Evolutionary conservation across 305 asterid species (phyloP), one percentile per base, ranked within the genome.

Genomic region (Ilex paraguariensis): DNA sequence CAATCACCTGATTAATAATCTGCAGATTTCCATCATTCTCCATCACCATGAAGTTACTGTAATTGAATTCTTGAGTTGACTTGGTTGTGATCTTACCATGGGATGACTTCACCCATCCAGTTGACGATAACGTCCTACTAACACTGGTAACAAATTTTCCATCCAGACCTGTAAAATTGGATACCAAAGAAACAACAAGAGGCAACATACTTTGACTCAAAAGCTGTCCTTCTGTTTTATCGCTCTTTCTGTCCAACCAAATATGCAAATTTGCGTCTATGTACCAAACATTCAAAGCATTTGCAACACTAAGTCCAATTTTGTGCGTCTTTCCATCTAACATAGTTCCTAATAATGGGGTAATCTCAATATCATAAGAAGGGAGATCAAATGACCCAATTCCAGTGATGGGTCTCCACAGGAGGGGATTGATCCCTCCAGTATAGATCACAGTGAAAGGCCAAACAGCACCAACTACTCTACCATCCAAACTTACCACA

Each of bases 371-470:
- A 40, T 92, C 90, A 66, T 89, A 89, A 7, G 95, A 73, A 60
- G 97, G 96, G 67, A 89, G 84, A 76, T 89, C 83, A 44, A 89
- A 92, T 5, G 95, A 92, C 10, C 88, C 98, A 63, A 92, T 85
- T 5, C 72, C 97, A 4, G 86, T 73, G 5, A 92, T 85, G 0
- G 98, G 95, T 63, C 95, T 78, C 98, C 98, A 89, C 64, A 89
- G 17, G 8, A 89, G 83, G 57, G 95, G 97, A 70, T 89, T 89
- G 5, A 87, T 74, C 3, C 96, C 96, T 3, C 98, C 98, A 0
- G 98, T 89, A 71, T 82, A 92, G 44, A 89, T 69, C 73, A 92
- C 98, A 0, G 97, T 85, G 61, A 85, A 89, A 14, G 98, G 97
- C 91, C 95, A 92, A 48, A 92, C 76, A 13, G 86, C 90, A 12